Evolutionary conservation across 257 asterid species (phyloP), one percentile per base, ranked within the genome.

Genomic region (Craterostigma plantagineum): DNA sequence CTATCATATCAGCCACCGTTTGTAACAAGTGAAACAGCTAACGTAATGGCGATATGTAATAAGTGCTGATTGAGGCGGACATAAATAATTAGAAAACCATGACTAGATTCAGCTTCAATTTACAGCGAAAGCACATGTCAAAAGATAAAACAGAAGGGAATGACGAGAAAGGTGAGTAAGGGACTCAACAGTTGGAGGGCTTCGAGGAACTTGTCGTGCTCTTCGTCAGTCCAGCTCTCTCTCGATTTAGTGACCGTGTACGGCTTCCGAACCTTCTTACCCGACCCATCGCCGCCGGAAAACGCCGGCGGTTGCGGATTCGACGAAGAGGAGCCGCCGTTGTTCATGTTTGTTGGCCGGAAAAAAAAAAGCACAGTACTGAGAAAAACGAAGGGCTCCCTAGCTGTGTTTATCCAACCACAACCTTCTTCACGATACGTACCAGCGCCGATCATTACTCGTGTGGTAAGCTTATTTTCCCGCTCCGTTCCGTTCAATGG

Each of bases 151-250:
- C 16, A 1, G 11, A 9, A 30, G 7, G 12, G 8, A 12, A 23
- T 23, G 6, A 23, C 30, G 34, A 23, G 35, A n/a, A 15, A 34
- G 44, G 0, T n/a, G 3, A 7, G 13, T 7, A 17, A 8, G 9
- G 12, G n/a, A 1, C 72, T 61, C 18, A 42, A 65, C 72, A 65
- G 42, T 18, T 65, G 72, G 37, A 65, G 61, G 9, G 72, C 72
- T 57, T 65, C 92, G 4, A 77, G 56, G 52, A 77, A 81, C 49
- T 77, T 81, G 44, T 77, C 92, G 46, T 81, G 92, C 61, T 81
- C 94, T 49, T 65, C 76, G 11, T 81, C 92, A 49, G 67, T 77
- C 94, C 92, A 81, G 70, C 71, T 81, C 67, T 81, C 92, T 38
- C 92, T 72, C 43, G 84, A 72, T 77, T 81, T 81, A 5, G 92